Evolutionary conservation across 495 filamentous ascomycete species (phyloP).

Genomic region (Usnea hakonensis): DNA sequence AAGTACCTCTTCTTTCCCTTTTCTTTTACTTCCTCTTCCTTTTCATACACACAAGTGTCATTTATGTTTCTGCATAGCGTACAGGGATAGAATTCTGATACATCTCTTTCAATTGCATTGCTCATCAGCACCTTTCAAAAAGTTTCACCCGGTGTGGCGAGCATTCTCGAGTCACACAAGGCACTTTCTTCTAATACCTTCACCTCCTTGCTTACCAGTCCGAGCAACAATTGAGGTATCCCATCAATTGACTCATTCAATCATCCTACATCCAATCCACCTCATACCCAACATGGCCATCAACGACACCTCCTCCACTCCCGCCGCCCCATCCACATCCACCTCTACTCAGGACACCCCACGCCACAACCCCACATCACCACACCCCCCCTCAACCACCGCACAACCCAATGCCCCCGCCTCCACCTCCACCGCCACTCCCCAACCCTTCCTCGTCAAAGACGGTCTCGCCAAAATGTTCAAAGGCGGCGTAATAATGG

Average conservation of each 20-base stretch:
- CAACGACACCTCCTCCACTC: slow-evolving; percentile 8
- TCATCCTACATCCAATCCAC: neutral
- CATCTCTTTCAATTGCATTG: neutral
- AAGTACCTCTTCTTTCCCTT: neutral
- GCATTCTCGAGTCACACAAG: neutral
- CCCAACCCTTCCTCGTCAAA: slow-evolving; percentile 66
- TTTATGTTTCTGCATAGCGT: too few relatives aligned
- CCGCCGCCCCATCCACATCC: neutral
- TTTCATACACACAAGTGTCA: neutral
- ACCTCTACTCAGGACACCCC: neutral
- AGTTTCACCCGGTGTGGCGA: neutral
- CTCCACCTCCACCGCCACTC: slow-evolving; percentile 27
- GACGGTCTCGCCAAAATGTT: slow-evolving; percentile 92
- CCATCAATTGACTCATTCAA: neutral
- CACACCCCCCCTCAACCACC: slow-evolving; percentile 2
- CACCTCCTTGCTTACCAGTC: neutral
- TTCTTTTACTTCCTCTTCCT: neutral
- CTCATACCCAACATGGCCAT: slow-evolving; percentile 12
- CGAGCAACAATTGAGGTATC: neutral
- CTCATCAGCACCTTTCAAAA: neutral
- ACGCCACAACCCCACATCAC: neutral
- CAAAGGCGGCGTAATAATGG: slow-evolving; percentile 99
- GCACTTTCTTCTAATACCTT: neutral
- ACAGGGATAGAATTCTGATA: too few relatives aligned
- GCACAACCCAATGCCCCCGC: slow-evolving; percentile 24